Evolutionary conservation across 2,329 filamentous ascomycete species (phyloP).

Genomic region (Arthrobotrys musiformis): DNA sequence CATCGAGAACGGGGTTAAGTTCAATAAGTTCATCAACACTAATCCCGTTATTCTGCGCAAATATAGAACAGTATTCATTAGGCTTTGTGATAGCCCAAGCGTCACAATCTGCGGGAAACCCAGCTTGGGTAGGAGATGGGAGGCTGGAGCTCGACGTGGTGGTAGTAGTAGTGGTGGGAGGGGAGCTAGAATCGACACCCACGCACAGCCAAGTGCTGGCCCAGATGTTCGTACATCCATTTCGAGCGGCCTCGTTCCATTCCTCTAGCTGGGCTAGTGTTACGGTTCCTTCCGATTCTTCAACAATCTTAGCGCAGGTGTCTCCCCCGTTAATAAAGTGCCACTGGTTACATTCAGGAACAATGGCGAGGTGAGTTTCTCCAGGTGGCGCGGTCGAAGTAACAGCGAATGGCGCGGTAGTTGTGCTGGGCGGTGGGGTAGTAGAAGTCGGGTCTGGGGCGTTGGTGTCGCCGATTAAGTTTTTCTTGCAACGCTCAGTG

Average conservation of each 20-base stretch:
- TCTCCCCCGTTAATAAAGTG: constrained; percentile 15
- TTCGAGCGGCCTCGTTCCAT: constrained; percentile 32
- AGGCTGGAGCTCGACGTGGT: neutral
- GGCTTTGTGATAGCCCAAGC: constrained; percentile 9
- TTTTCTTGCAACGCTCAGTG: constrained; percentile 30
- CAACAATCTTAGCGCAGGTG: constrained; percentile 16
- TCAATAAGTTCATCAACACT: neutral
- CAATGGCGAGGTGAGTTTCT: constrained; percentile 32
- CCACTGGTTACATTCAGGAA: constrained; percentile 29
- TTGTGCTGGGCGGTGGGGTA: constrained; percentile 9
- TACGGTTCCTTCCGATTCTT: constrained; percentile 18
- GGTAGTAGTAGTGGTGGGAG: constrained; percentile 8
- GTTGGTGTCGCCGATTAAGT: constrained; percentile 23
- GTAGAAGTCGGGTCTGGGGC: constrained; percentile 19
- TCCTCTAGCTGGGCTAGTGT: constrained; percentile 10
- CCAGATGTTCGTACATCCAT: constrained; percentile 18
- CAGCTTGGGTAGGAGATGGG: constrained; percentile 25
- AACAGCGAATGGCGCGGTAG: constrained; percentile 23
- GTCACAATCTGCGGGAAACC: constrained; percentile 30
- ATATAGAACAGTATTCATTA: constrained; percentile 26
- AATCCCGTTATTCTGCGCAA: constrained; percentile 29
- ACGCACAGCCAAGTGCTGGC: constrained; percentile 22
- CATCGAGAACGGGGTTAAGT: constrained; percentile 12
- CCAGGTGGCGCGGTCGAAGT: constrained; percentile 12
- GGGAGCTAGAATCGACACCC: constrained; percentile 11